Evolutionary conservation across 176 grass and related monocot species (phyloP), one percentile per base, ranked within the genome.

Genomic region (Oryza nivara): DNA sequence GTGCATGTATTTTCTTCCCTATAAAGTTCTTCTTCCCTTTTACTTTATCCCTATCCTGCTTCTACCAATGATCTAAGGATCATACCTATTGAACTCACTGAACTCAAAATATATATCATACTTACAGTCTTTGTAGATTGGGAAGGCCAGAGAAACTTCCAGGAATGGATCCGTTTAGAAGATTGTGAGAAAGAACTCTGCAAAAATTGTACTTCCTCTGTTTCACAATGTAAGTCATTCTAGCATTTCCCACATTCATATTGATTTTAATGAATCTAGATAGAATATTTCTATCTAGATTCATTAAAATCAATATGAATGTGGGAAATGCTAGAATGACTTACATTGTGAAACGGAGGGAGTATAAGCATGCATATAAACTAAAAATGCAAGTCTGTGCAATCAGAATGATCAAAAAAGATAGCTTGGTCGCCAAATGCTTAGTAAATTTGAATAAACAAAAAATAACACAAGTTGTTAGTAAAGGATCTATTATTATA

Each of bases 171-270:
- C 92, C 89, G 20, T 67, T 90, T 68, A 94, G 82, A 32, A 19
- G 30, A 63, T 94, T 94, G 71, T 94, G 72, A 48, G 92, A 94
- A 78, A 94, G 71, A 75, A 92, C 92, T 80, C 89, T 94, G 87
- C 87, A 91, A 11, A 90, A 72, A 19, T 78, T 77, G 26, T 26
- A 26, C 26, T 26, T 26, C 26, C 26, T 26, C 1, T 26, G 26
- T 26, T 26, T 26, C 26, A 26, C 26, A 26, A 26, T 26, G 26
- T 26, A 26, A 26, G 26, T 26, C 26, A 26, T 26, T 26, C 26
- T 26, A 26, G 26, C 26, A 26, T 26, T 26, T 26, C 26, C 26
- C 1, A 26, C 26, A 26, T 26, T 26, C 26, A 26, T 26, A 26
- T 26, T 26, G 26, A 26, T 26, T 26, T 26, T 26, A 26, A 26